These are phyloP conservation scores for Carex pumila DNA, from an alignment of 176 grass and related monocot genomes.

Conservation along the genomic window DNA sequence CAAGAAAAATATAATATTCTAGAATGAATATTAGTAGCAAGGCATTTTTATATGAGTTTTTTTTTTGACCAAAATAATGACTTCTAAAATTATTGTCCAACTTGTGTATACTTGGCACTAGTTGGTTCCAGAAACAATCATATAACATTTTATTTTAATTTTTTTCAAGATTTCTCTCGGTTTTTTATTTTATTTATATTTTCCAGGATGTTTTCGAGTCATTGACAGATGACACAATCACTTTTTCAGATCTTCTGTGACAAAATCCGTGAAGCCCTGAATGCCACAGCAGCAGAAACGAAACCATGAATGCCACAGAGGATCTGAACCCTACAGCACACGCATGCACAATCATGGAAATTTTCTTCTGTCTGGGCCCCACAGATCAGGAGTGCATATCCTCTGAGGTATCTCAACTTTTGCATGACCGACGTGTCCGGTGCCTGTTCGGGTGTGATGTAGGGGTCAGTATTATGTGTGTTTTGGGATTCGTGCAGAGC, in stretches of 20 bases:
- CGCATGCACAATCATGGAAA: not conserved
- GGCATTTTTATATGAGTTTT: not conserved
- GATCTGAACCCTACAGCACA: not conserved
- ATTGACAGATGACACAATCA: not conserved
- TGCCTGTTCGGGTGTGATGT: too few relatives aligned
- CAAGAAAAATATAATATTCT: not conserved
- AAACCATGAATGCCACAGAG: not conserved
- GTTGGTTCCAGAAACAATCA: not conserved
- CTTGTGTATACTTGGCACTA: not conserved
- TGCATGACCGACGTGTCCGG: too few relatives aligned
- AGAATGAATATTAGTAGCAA: not conserved
- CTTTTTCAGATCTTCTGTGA: not conserved
- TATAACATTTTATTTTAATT: not conserved
- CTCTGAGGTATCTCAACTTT: too few relatives aligned
- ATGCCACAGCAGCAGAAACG: not conserved
- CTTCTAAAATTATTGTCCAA: not conserved
- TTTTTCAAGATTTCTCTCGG: not conserved
- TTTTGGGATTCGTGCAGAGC: too few relatives aligned
- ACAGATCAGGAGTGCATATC: not conserved
- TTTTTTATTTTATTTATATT: not conserved
- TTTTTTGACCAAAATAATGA: not conserved
- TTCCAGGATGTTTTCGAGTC: slow-evolving; percentile 7
- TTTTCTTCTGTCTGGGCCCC: not conserved
- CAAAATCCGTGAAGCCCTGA: not conserved
- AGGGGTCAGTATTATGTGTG: too few relatives aligned